A percentile compares a stretch with the other conserved stretches of the same genome.
These are phyloP conservation scores for Teunomyces aglyptinius DNA, from an alignment of 805 yeast species.

Conservation along the genomic window DNA sequence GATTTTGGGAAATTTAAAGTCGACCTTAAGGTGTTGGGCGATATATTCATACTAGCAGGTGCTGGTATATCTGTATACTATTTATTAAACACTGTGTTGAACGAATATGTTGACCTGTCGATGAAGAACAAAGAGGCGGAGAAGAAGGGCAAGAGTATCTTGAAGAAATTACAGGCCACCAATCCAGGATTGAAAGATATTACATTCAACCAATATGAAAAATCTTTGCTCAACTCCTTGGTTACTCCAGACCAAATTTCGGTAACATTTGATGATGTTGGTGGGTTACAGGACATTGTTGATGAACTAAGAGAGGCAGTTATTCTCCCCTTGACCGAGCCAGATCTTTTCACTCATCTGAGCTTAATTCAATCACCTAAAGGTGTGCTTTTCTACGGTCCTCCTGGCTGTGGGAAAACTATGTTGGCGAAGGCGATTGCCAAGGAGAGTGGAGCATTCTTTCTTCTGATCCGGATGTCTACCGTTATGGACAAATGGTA, in stretches of 20 bases:
- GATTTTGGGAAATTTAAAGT: conserved; percentile 39
- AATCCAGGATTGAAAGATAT: conserved; percentile 59
- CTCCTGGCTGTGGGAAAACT: conserved; percentile 98
- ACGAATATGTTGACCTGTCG: conserved; percentile 32
- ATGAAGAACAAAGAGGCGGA: conserved; percentile 56
- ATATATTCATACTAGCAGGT: conserved; percentile 44
- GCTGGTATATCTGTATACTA: conserved; percentile 73
- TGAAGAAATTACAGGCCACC: conserved; percentile 35
- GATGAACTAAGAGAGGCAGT: conserved; percentile 88
- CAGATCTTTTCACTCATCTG: conserved; percentile 71
- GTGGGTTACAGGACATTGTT: conserved; percentile 80
- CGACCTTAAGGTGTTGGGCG: conserved; percentile 42
- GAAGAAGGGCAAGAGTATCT: conserved; percentile 52
- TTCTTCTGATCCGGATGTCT: conserved; percentile 88
- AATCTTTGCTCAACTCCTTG: conserved; percentile 69
- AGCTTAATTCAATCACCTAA: conserved; percentile 81
- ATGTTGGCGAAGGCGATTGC: conserved; percentile 97
- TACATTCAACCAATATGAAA: conserved; percentile 70
- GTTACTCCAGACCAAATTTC: conserved; percentile 82
- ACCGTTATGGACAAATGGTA: conserved; percentile 96
- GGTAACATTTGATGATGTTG: conserved; percentile 77
- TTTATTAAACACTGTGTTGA: conserved; percentile 43
- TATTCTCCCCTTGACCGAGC: conserved; percentile 74
- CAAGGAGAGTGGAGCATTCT: conserved; percentile 85
- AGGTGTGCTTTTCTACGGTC: conserved; percentile 90